Base-by-base conservation (phyloP, 2,329 filamentous ascomycete genomes). In the Fusarium neocosmosporiellum region DNA sequence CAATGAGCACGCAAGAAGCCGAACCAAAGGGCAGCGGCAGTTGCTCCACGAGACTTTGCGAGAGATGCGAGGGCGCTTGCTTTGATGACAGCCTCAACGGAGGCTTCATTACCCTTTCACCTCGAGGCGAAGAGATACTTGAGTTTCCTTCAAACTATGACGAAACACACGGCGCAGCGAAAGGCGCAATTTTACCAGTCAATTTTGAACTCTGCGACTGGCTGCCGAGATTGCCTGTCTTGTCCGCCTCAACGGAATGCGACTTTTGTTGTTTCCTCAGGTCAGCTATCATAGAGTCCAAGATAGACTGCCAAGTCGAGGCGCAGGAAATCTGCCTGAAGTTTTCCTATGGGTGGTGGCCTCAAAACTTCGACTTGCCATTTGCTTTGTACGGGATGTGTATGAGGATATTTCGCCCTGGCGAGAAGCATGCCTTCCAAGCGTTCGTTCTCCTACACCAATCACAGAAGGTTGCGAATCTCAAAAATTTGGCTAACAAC, bases 81-180 rank as follows among this genome's bases (percentile, higher is more conserved):
- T 53, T 53, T 20, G 46, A 53, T 14, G 46, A 53, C 46, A 53
- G 46, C 46, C 46, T 20, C 46, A 53, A 31, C 46, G 11, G 27
- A 53, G 46, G 46, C 24, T 50, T 10, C 24, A 48, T 48, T n/a
- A 10, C 24, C 24, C 14, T 29, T 13, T 29, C 24, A 10, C 22
- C n/a, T 11, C 14, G 16, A n/a, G 5, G 2, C 1, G 27, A 24
- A 11, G 41, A 31, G 27, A 53, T 8, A 6, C 46, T 53, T 18
- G 7, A 53, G 11, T 31, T 53, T 31, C 27, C 24, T 29, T 29
- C 2, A 27, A 50, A 29, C 5, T 2, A 14, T 8, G 1, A 8
- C 1, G 33, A 14, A 4, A 2, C 16, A 29, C n/a, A 20, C 18
- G 1, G 2, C 8, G 2, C 41, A 46, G 41, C 20, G 7, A 16